These are phyloP conservation scores for Penicillium sp. DNA, from an alignment of 2,329 filamentous ascomycete species.

Conservation along the genomic window DNA sequence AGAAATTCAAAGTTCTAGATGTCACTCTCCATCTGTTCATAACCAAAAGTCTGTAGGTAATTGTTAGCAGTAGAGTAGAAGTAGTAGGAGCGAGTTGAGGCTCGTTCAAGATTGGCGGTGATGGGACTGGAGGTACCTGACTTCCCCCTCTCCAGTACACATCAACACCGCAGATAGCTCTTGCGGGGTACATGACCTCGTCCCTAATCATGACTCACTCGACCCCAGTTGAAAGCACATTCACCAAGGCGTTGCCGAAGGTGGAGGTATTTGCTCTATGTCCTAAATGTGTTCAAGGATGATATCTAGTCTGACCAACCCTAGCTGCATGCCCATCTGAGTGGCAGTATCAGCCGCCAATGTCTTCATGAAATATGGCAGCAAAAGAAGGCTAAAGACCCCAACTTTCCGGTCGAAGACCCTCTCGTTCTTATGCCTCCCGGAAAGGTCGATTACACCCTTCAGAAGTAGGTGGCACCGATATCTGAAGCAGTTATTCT, in stretches of 20 bases:
- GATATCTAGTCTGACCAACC: slow-evolving; percentile 7
- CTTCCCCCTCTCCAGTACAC: neutral
- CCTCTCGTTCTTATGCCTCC: slow-evolving; percentile 70
- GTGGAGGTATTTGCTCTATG: slow-evolving; percentile 37
- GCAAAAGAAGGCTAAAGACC: slow-evolving; percentile 57
- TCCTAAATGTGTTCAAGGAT: no score
- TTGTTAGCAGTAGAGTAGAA: neutral
- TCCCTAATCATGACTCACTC: slow-evolving; percentile 26
- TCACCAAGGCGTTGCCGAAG: slow-evolving; percentile 41
- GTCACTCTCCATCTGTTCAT: no score
- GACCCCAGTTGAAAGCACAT: slow-evolving; percentile 33
- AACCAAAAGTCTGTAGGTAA: no score
- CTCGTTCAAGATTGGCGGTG: no score
- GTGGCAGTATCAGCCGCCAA: slow-evolving; percentile 73
- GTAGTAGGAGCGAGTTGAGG: neutral
- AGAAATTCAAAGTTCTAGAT: no score
- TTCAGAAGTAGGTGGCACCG: slow-evolving; percentile 64
- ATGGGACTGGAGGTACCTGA: no score
- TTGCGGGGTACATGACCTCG: neutral
- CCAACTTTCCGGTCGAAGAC: slow-evolving; percentile 64
- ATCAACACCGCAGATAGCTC: neutral
- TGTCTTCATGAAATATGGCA: slow-evolving; percentile 77
- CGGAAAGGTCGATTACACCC: slow-evolving; percentile 72
- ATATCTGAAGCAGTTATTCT: neutral
- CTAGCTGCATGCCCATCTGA: slow-evolving; percentile 79